phyloP scores from a whole-genome alignment of 495 filamentous ascomycete species.

The Rostrohypoxylon terebratum region DNA sequence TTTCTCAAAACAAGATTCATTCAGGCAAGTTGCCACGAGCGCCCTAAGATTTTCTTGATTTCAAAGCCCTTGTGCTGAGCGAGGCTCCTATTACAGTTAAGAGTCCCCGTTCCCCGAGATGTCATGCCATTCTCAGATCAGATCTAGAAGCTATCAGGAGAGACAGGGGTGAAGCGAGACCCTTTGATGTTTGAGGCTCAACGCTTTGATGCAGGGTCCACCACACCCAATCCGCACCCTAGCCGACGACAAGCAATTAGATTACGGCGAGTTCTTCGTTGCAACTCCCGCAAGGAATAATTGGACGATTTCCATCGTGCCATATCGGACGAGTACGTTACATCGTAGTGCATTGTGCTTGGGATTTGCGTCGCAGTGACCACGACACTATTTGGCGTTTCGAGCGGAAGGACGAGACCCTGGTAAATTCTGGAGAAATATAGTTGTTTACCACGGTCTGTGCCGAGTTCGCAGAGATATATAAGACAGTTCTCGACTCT shows the following conservation, averaged over 20 bases:
- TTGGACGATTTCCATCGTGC: slow-evolving; percentile 46
- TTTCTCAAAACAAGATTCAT: slow-evolving; percentile 24
- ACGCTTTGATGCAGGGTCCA: slow-evolving; percentile 48
- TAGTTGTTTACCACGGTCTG: slow-evolving; percentile 12
- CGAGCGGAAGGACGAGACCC: slow-evolving; percentile 13
- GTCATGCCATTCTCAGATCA: slow-evolving; percentile 51
- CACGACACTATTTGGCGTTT: slow-evolving; percentile 30
- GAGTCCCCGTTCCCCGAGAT: slow-evolving; percentile 35
- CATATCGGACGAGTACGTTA: slow-evolving; percentile 50
- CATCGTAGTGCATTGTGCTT: slow-evolving; percentile 32
- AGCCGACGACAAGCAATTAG: slow-evolving; percentile 20
- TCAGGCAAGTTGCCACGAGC: slow-evolving; percentile 15
- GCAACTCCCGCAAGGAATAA: slow-evolving; percentile 33
- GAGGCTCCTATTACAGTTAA: slow-evolving; percentile 15
- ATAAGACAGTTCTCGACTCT: slow-evolving; percentile 27
- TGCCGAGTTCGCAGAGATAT: slow-evolving; percentile 21
- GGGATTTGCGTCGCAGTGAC: slow-evolving; percentile 42
- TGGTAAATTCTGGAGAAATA: slow-evolving; percentile 36
- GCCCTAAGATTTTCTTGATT: slow-evolving; percentile 29
- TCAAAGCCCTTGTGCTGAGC: slow-evolving; percentile 17
- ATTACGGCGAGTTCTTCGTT: slow-evolving; percentile 23
- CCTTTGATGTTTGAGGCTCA: slow-evolving; percentile 48
- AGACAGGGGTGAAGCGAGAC: slow-evolving; percentile 44
- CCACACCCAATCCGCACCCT: slow-evolving; percentile 26
- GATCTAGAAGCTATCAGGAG: slow-evolving; percentile 37